Base-by-base conservation (phyloP, 495 filamentous ascomycete species). In the Penicillium manginii region DNA sequence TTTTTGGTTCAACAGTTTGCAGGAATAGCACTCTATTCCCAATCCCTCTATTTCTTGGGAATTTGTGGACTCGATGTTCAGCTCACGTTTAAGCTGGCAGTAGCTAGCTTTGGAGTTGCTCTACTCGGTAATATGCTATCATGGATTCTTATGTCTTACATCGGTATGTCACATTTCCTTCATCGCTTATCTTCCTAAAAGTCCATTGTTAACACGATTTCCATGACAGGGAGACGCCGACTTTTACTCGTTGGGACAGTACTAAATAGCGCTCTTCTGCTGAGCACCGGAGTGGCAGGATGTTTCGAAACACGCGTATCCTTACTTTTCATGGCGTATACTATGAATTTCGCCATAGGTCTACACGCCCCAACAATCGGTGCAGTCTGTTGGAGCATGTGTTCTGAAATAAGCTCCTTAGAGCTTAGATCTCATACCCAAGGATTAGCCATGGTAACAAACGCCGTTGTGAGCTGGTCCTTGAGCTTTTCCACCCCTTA, bases 1-100 rank as follows among this genome's bases (percentile, higher is more conserved):
- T 59, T 59, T 50, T 22, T 37, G 2, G 57, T 59, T 14, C 57
- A 54, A 10, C 57, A 59, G 17, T 50, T 54, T 17, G 53, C 57
- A 2, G 51, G 57, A 2, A 54, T 54, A 1, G 57, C 57, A 39
- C 46, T 59, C 9, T 59, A 59, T 48, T 50, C 57, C 4, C 57
- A 59, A 49, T 32, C 33, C 9, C 47, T 59, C 4, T 59, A 59
- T 19, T 54, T 59, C 15, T 14, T 54, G n/a, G 57, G 57, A 2
- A 54, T 59, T 31, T 54, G 26, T 12, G 51, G 57, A 3, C 45
- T 59, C 0, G 29, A 43, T 4, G 7, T 37, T 18, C 23, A 23
- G 4, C 40, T 59, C 18, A 59, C 51, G 3, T 54, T 59, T 18
- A 19, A 54, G 12, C 40, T 59, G 6, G 57, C 57, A 4, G 32